Conservation (phyloP, 805 yeast species). For the Kluyveromyces wickerhamii region DNA sequence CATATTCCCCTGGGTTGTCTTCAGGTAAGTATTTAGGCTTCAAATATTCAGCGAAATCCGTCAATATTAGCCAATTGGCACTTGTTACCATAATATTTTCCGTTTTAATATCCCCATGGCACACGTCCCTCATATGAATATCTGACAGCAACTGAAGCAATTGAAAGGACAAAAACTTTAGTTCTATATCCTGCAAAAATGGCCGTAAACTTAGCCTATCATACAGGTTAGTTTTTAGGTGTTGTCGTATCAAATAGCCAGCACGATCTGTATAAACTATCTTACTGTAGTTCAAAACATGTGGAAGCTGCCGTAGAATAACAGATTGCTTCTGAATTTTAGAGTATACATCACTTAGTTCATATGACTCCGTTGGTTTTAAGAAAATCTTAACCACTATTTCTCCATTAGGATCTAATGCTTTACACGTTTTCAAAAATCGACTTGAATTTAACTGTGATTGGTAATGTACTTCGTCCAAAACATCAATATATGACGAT, state of each 20-base stretch:
- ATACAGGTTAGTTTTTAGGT: constrained; percentile 69
- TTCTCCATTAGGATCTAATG: constrained; percentile 63
- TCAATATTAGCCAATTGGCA: constrained; percentile 77
- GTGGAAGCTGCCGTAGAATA: constrained; percentile 43
- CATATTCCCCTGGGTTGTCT: constrained; percentile 85
- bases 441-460: constrained; percentile 72
- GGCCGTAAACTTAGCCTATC: constrained; percentile 86
- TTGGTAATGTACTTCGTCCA: constrained; percentile 66
- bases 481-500: constrained; percentile 79
- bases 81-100: constrained; percentile 83
- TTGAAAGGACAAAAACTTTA: constrained; percentile 79
- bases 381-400: constrained; percentile 75
- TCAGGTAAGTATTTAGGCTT: constrained; percentile 86
- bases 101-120: constrained; percentile 87
- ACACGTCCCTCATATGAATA: constrained; percentile 54
- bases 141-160: constrained; percentile 52
- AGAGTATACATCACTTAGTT: constrained; percentile 22
- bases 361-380: constrained; percentile 44
- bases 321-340: constrained; percentile 28
- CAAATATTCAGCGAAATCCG: constrained; percentile 70
- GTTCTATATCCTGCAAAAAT: constrained; percentile 71
- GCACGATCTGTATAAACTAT: constrained; percentile 87
- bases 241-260: constrained; percentile 81
- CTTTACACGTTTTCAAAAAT: constrained; percentile 79
- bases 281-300: constrained; percentile 62